Conservation (phyloP, 306 rosid genomes). For the Acacia melanoxylon region DNA sequence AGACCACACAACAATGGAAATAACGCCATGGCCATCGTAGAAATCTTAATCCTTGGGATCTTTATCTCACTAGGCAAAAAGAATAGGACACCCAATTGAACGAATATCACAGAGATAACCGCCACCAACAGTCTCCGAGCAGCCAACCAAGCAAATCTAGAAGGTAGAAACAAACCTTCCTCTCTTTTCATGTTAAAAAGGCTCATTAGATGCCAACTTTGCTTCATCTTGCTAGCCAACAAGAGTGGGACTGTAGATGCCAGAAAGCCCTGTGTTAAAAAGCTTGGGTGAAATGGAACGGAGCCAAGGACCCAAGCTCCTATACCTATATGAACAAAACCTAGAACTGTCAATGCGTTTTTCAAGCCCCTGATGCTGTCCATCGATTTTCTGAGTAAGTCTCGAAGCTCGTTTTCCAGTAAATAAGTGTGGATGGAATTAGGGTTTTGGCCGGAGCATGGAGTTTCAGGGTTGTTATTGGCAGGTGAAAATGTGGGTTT, state of each 20-base stretch:
- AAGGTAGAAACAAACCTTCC: not conserved
- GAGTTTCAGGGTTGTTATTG: not conserved
- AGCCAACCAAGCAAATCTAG: not conserved
- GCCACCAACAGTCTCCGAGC: not conserved
- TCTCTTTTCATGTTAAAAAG: not conserved
- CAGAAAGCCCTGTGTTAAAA: not conserved
- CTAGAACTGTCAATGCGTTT: not conserved
- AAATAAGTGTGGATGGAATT: not conserved
- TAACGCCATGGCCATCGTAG: not conserved
- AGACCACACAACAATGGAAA: not conserved
- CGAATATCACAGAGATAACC: fast-evolving
- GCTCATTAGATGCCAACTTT: not conserved
- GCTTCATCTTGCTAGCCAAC: not conserved
- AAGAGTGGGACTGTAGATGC: not conserved
- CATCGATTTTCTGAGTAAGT: not conserved
- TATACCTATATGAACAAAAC: not conserved
- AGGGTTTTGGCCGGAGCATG: not conserved
- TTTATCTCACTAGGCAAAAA: not conserved
- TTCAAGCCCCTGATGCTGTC: not conserved
- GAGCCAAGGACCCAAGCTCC: not conserved
- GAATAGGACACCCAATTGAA: not conserved
- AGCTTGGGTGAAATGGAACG: not conserved
- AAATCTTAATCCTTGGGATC: not conserved
- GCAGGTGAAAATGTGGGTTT: not conserved
- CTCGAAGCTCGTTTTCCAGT: not conserved